phyloP scores from a whole-genome alignment of 2,329 filamentous ascomycete genomes.

The Ophiobolus disseminans region DNA sequence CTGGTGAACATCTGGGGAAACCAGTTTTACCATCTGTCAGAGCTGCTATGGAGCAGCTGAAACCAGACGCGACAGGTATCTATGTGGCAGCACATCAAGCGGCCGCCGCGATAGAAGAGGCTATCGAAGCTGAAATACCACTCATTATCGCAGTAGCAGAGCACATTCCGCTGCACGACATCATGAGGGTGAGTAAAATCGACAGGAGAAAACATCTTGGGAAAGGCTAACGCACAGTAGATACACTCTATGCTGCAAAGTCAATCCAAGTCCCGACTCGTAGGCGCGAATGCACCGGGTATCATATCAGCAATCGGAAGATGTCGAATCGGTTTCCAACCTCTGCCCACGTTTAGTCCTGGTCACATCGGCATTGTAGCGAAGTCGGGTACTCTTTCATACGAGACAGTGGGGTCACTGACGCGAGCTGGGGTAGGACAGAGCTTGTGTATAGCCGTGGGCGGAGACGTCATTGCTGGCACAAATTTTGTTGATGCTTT shows the following conservation, averaged over 20 bases:
- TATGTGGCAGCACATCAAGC: slow-evolving; percentile 81
- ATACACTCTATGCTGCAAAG: slow-evolving; percentile 74
- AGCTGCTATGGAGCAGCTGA: slow-evolving; percentile 72
- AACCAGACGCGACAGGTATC: slow-evolving; percentile 79
- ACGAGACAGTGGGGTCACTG: slow-evolving; percentile 78
- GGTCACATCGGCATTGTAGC: slow-evolving; percentile 77
- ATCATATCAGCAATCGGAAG: slow-evolving; percentile 76
- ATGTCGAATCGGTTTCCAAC: slow-evolving; percentile 79
- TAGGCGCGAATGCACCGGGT: slow-evolving; percentile 82
- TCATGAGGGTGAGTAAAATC: slow-evolving; percentile 65
- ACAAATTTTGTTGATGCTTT: slow-evolving; percentile 77
- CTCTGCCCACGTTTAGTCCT: slow-evolving; percentile 72
- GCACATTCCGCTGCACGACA: slow-evolving; percentile 79
- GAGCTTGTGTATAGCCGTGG: slow-evolving; percentile 78
- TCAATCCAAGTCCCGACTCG: slow-evolving; percentile 73
- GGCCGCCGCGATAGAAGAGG: slow-evolving; percentile 76
- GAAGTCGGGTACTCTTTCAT: slow-evolving; percentile 82
- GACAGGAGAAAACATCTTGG: not conserved
- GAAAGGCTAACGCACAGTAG: slow-evolving; percentile 48
- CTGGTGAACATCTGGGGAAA: slow-evolving; percentile 74
- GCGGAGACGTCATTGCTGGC: slow-evolving; percentile 76
- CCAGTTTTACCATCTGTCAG: slow-evolving; percentile 74
- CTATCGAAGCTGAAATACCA: slow-evolving; percentile 79
- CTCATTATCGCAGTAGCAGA: slow-evolving; percentile 81
- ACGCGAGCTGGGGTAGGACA: slow-evolving; percentile 78